phyloP scores from a whole-genome alignment of 352 stramenopile genomes.

The Elongisporangium anandrum region DNA sequence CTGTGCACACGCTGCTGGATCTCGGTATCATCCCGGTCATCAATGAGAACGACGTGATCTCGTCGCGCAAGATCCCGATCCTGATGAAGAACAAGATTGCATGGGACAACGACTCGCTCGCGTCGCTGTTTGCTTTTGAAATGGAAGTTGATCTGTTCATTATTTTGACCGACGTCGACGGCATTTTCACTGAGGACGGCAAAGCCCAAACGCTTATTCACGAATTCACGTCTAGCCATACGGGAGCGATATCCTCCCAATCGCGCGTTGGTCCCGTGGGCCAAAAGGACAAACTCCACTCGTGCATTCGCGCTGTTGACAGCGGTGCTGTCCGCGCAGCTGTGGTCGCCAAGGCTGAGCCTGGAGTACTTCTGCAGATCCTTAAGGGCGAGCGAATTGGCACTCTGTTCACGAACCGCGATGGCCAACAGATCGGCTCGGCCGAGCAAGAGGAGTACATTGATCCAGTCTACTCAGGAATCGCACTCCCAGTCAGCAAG shows the following conservation, averaged over 20 bases:
- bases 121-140: slow-evolving; percentile 69
- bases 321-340: slow-evolving; percentile 27
- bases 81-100: slow-evolving; percentile 58
- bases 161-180: slow-evolving; percentile 70
- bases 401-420: slow-evolving; percentile 28
- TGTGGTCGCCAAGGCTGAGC: slow-evolving; percentile 36
- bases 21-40: slow-evolving; percentile 84
- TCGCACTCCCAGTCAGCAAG: slow-evolving; percentile 5
- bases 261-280: slow-evolving; percentile 38
- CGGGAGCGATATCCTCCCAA: slow-evolving; percentile 19
- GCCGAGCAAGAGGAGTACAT: slow-evolving; percentile 19
- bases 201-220: slow-evolving; percentile 37
- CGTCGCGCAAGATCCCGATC: slow-evolving; percentile 54
- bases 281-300: slow-evolving; percentile 51
- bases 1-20: slow-evolving; percentile 58
- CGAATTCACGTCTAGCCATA: slow-evolving; percentile 48
- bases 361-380: slow-evolving; percentile 28
- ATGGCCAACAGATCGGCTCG: slow-evolving; percentile 19
- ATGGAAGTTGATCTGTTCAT: slow-evolving; percentile 73
- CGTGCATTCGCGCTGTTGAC: slow-evolving; percentile 49
- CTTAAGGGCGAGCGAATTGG: slow-evolving; percentile 36
- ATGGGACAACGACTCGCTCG: slow-evolving; percentile 86
- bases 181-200: slow-evolving; percentile 40
- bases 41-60: slow-evolving; percentile 87
- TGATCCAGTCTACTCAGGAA: slow-evolving; percentile 34